Conservation (phyloP, 164 flowering plant genomes). For the Euptelea pleiosperma region DNA sequence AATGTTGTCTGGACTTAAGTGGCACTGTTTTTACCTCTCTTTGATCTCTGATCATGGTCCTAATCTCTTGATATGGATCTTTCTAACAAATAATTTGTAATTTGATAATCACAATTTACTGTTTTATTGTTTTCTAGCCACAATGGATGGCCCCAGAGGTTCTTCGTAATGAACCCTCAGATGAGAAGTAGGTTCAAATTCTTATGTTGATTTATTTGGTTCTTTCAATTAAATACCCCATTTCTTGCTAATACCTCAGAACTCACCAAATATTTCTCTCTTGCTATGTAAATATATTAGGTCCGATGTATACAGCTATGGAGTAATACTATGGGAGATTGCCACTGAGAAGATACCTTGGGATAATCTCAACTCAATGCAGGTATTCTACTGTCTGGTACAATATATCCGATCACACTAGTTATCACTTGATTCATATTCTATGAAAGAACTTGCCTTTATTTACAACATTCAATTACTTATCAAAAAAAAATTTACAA, state of each 20-base stretch:
- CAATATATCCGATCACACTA: neutral
- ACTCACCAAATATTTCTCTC: slow-evolving; percentile 1
- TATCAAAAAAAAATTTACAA: no score
- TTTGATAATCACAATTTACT: neutral
- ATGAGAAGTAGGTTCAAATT: slow-evolving; percentile 75
- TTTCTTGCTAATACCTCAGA: neutral
- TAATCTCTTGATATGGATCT: neutral
- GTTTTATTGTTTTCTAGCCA: slow-evolving; percentile 53
- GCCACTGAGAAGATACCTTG: slow-evolving; percentile 95
- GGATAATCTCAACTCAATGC: slow-evolving; percentile 94
- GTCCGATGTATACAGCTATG: slow-evolving; percentile 93
- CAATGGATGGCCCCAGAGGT: slow-evolving; percentile 99
- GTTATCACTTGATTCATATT: neutral
- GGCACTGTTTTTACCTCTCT: neutral
- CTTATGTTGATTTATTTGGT: neutral
- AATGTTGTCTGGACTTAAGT: neutral
- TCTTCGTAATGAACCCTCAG: slow-evolving; percentile 90
- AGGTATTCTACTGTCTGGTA: slow-evolving; percentile 42
- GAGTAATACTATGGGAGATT: slow-evolving; percentile 94
- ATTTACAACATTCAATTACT: no score
- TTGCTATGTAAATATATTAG: slow-evolving; percentile 30
- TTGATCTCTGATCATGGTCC: neutral
- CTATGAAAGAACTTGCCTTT: no score
- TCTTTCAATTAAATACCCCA: neutral
- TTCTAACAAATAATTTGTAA: neutral